phyloP scores from a whole-genome alignment of 805 yeast genomes.

The Saccharomyces mikatae region DNA sequence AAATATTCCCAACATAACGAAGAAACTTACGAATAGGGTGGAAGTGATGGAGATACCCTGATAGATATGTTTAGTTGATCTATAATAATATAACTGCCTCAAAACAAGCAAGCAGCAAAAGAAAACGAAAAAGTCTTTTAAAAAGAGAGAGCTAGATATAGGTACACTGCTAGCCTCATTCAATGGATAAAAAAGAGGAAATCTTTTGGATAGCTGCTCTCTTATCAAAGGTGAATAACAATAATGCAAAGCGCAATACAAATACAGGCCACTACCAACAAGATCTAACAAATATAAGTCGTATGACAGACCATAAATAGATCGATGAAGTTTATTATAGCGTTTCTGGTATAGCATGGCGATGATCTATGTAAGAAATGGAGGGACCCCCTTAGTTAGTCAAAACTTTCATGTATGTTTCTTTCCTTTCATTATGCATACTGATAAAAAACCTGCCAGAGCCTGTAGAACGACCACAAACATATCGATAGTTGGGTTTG shows the following conservation, averaged over 20 bases:
- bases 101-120: conserved; percentile 13
- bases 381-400: neutral
- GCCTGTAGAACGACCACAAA: conserved; percentile 6
- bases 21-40: conserved; percentile 1
- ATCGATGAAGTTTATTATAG: conserved; percentile 23
- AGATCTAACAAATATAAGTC: conserved; percentile 25
- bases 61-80: conserved; percentile 29
- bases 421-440: conserved; percentile 2
- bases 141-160: conserved; percentile 15
- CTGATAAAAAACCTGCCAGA: conserved; percentile 5
- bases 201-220: conserved; percentile 27
- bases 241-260: conserved; percentile 23
- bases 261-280: conserved; percentile 7
- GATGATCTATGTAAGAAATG: conserved; percentile 2
- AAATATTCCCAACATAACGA: conserved; percentile 9
- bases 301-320: conserved; percentile 34
- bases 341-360: conserved; percentile 20
- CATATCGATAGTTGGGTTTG: neutral
- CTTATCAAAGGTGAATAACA: conserved; percentile 17
- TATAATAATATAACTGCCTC: conserved; percentile 25
- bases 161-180: conserved; percentile 12
- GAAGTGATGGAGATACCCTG: conserved; percentile 31
- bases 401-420: neutral
- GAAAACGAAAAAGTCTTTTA: conserved; percentile 13
- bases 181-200: conserved; percentile 29